phyloP scores from a whole-genome alignment of 129 eudicot genomes.

The Rutidosis leptorrhynchoides region DNA sequence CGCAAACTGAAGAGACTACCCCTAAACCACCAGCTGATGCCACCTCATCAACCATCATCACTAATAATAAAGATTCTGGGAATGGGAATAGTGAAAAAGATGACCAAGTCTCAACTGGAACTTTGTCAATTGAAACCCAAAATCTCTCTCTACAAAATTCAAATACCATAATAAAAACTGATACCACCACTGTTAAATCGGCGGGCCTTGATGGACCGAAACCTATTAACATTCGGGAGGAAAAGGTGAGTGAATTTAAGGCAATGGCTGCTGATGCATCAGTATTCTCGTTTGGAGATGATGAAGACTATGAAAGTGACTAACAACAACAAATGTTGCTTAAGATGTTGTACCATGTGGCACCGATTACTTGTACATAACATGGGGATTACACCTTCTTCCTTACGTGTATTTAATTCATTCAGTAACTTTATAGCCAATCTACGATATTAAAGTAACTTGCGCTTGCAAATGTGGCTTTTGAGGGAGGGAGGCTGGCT shows the following conservation, averaged over 20 bases:
- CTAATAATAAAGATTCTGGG: constrained; percentile 40
- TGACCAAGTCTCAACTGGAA: constrained; percentile 57
- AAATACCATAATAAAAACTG: constrained; percentile 15
- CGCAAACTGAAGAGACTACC: constrained; percentile 46
- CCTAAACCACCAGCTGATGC: constrained; percentile 37
- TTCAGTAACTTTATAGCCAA: constrained; percentile 11
- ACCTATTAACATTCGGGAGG: constrained; percentile 48
- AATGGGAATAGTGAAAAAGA: constrained; percentile 47
- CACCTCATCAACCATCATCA: constrained; percentile 27
- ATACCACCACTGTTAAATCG: neutral
- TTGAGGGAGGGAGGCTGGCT: neutral
- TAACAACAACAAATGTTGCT: constrained; percentile 11
- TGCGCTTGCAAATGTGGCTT: neutral
- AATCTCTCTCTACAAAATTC: constrained; percentile 50
- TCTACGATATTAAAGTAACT: neutral
- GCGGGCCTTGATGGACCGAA: constrained; percentile 16
- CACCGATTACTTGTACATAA: constrained; percentile 25
- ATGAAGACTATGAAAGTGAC: constrained; percentile 95
- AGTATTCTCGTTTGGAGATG: constrained; percentile 91
- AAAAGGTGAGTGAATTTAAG: constrained; percentile 86
- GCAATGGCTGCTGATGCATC: constrained; percentile 99
- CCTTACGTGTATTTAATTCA: constrained; percentile 16
- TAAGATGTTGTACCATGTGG: constrained; percentile 16
- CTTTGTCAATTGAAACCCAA: constrained; percentile 46
- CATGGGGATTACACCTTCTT: neutral